Conservation (phyloP, 495 filamentous ascomycete genomes). For the Oidiodendron maius region DNA sequence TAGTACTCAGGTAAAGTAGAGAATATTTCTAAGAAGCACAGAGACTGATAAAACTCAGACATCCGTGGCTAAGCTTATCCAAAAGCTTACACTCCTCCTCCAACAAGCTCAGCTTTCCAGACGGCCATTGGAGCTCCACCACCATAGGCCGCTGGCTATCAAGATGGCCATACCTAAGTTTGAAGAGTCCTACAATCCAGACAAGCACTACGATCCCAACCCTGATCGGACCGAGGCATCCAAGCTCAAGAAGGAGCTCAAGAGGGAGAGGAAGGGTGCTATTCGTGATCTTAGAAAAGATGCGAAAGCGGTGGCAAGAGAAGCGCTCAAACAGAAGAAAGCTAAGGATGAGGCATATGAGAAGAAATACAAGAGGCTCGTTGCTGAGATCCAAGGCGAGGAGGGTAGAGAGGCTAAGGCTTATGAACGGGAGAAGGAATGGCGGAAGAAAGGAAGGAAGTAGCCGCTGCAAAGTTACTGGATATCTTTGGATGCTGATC, state of each 20-base stretch:
- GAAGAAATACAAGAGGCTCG: constrained; percentile 84
- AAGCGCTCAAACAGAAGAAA: constrained; percentile 87
- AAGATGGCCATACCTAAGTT: constrained; percentile 89
- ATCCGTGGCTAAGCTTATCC: constrained; percentile 30
- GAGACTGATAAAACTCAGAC: constrained; percentile 17
- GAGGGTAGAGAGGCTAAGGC: constrained; percentile 80
- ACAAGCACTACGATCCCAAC: constrained; percentile 94
- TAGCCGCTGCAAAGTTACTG: too few species aligned
- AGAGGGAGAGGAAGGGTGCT: constrained; percentile 91
- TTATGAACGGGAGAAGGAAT: constrained; percentile 80
- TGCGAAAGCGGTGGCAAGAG: constrained; percentile 81
- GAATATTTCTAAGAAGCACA: neutral
- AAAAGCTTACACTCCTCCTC: constrained; percentile 44
- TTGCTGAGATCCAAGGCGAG: constrained; percentile 92
- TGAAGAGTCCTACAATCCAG: constrained; percentile 89
- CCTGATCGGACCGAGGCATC: constrained; percentile 74
- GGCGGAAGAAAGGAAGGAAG: constrained; percentile 51
- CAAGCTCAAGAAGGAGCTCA: constrained; percentile 82
- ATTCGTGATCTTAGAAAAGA: constrained; percentile 93
- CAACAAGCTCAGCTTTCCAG: constrained; percentile 53
- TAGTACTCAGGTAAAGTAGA: constrained; percentile 19
- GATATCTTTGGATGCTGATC: too few species aligned
- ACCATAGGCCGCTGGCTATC: constrained; percentile 85
- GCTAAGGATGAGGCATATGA: constrained; percentile 74
- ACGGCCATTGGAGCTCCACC: constrained; percentile 78